Evolutionary conservation across 75 land plant species (phyloP).

Genomic region (Sequoia sempervirens): DNA sequence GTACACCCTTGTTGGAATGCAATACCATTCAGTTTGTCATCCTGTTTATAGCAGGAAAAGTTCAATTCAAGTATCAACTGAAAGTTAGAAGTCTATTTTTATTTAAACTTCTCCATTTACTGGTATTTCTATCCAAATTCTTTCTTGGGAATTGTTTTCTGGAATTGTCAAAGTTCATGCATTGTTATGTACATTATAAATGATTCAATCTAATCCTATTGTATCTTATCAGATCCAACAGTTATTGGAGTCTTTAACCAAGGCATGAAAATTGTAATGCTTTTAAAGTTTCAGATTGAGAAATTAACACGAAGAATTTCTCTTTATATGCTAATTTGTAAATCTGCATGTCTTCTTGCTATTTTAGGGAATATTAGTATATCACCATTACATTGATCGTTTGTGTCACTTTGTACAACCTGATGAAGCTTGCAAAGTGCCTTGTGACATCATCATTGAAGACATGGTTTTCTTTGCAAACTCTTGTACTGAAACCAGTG

Average conservation of each 20-base stretch:
- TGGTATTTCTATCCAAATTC: not conserved
- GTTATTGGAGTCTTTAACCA: not conserved
- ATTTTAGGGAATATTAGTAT: not conserved
- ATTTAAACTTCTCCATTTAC: not conserved
- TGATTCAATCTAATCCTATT: not conserved
- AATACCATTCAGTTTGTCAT: not conserved
- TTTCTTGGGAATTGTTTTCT: not conserved
- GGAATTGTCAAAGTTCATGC: not conserved
- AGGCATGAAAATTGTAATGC: not conserved
- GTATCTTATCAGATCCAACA: not conserved
- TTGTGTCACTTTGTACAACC: constrained; percentile 7
- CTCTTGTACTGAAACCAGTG: constrained; percentile 90
- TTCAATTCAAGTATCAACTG: not conserved
- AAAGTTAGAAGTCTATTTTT: not conserved
- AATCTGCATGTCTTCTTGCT: not conserved
- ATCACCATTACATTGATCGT: not conserved
- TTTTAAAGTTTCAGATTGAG: not conserved
- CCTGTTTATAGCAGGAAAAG: not conserved
- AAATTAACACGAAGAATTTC: too few relatives aligned
- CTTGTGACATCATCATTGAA: constrained; percentile 69
- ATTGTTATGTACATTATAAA: not conserved
- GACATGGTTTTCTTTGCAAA: constrained; percentile 83
- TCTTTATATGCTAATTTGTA: not conserved
- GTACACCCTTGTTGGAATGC: not conserved
- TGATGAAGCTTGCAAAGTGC: constrained; percentile 75